These are phyloP conservation scores for Moesziomyces antarcticus DNA, from an alignment of 1,284 basidiomycete genomes.

Conservation along the genomic window DNA sequence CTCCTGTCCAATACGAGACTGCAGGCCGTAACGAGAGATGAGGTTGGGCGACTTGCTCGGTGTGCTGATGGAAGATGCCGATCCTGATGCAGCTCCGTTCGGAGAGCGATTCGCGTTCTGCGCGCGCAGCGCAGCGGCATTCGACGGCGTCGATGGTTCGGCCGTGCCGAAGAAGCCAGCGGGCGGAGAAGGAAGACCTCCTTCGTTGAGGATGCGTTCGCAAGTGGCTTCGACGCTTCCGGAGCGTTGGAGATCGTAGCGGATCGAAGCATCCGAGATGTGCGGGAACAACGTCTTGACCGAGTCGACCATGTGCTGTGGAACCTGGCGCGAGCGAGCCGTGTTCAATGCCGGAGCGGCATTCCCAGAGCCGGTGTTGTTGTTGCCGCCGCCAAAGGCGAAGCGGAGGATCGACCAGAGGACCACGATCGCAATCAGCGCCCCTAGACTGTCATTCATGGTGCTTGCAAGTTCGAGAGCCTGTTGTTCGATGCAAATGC, in stretches of 20 bases:
- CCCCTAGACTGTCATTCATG: slow-evolving; percentile 66
- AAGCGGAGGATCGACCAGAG: slow-evolving; percentile 61
- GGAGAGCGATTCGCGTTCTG: slow-evolving; percentile 25
- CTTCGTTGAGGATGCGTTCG: slow-evolving; percentile 60
- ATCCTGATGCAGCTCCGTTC: slow-evolving; percentile 14
- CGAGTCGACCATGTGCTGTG: slow-evolving; percentile 57
- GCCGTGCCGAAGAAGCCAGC: slow-evolving; percentile 48
- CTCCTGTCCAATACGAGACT: slow-evolving; percentile 25
- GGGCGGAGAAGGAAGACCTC: slow-evolving; percentile 53
- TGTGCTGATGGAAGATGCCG: slow-evolving; percentile 15
- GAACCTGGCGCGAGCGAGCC: slow-evolving; percentile 36
- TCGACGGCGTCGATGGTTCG: slow-evolving; percentile 19
- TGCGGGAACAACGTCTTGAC: slow-evolving; percentile 63
- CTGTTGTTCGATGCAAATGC: too few relatives aligned
- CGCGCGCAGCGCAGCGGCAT: slow-evolving; percentile 16
- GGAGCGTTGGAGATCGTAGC: slow-evolving; percentile 56
- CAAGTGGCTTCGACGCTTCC: slow-evolving; percentile 60
- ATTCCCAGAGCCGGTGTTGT: slow-evolving; percentile 6
- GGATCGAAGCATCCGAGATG: slow-evolving; percentile 58
- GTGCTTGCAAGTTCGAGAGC: background rate
- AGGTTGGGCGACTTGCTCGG: slow-evolving; percentile 39
- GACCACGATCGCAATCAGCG: slow-evolving; percentile 57
- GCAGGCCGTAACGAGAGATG: slow-evolving; percentile 50
- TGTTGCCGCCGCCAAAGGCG: slow-evolving; percentile 46
- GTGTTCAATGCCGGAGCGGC: slow-evolving; percentile 30